Evolutionary conservation across 768 basidiomycete species (phyloP).

Genomic region (Termitomyces sp.): DNA sequence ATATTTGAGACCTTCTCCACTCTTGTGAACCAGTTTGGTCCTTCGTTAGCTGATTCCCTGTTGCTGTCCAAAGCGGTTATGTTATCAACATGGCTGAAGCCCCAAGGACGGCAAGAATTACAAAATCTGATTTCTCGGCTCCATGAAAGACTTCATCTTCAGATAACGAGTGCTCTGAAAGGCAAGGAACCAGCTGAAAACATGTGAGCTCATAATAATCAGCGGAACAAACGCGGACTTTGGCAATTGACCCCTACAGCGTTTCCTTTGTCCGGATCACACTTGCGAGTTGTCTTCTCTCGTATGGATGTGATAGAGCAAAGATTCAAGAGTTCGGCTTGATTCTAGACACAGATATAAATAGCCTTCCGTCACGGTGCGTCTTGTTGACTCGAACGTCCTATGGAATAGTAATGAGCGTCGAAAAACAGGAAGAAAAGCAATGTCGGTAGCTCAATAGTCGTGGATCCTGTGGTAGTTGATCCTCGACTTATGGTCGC

Average conservation of each 20-base stretch:
- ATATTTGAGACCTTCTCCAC: conserved; percentile 45
- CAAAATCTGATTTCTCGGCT: conserved; percentile 44
- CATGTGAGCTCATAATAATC: conserved; percentile 25
- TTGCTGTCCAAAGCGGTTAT: conserved; percentile 51
- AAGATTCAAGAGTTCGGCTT: conserved; percentile 41
- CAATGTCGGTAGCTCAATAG: conserved; percentile 32
- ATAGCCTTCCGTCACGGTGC: conserved; percentile 53
- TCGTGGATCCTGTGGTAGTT: conserved; percentile 57
- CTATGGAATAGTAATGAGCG: not conserved
- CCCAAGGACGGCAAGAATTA: conserved; percentile 54
- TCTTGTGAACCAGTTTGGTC: conserved; percentile 31
- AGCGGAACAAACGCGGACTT: not conserved
- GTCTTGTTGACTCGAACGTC: conserved; percentile 15
- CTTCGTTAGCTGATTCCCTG: conserved; percentile 39
- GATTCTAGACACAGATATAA: conserved; percentile 42
- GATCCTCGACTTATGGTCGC: conserved; percentile 52
- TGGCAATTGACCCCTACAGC: not conserved
- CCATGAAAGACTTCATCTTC: conserved; percentile 36
- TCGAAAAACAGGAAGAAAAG: conserved; percentile 40
- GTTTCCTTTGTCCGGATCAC: conserved; percentile 58
- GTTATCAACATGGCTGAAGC: conserved; percentile 56
- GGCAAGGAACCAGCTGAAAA: conserved; percentile 21
- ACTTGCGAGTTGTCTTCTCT: conserved; percentile 52
- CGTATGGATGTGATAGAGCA: conserved; percentile 62
- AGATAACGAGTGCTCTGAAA: conserved; percentile 33